A percentile compares a stretch with the other conserved stretches of the same genome.
Conservation (phyloP, 257 asterid genomes). For the Mentha longifolia region DNA sequence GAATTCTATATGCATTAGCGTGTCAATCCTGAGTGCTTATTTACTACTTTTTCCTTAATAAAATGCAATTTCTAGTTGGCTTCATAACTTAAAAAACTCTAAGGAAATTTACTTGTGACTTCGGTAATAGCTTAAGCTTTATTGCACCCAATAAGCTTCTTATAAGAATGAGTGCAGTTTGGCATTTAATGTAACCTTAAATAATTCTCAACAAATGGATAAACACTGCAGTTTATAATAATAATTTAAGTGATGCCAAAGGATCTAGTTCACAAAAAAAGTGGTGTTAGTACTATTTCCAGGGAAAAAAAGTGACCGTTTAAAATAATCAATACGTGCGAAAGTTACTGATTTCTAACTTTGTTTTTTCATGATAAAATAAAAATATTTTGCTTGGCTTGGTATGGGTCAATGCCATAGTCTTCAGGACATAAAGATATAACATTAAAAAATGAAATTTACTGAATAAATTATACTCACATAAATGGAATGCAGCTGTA, state of each 20-base stretch:
- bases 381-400: slow-evolving; percentile 7
- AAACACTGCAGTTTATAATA: slow-evolving; percentile 1
- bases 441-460: neutral
- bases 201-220: slow-evolving; percentile 1
- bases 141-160: neutral
- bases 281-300: slow-evolving; percentile 1
- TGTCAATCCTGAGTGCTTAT: no score
- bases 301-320: neutral
- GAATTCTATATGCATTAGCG: no score
- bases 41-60: neutral
- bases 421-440: no score
- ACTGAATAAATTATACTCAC: neutral
- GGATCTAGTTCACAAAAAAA: neutral
- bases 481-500: slow-evolving; percentile 25
- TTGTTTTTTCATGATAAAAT: neutral
- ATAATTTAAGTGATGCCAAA: neutral
- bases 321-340: neutral
- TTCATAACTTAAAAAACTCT: neutral
- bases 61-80: neutral
- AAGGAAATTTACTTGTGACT: neutral
- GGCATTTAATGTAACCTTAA: neutral
- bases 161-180: neutral
- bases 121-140: neutral
- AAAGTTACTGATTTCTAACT: slow-evolving; percentile 28
- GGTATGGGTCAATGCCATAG: neutral